Base-by-base conservation (phyloP, 805 yeast genomes). In the Candida maltosa region DNA sequence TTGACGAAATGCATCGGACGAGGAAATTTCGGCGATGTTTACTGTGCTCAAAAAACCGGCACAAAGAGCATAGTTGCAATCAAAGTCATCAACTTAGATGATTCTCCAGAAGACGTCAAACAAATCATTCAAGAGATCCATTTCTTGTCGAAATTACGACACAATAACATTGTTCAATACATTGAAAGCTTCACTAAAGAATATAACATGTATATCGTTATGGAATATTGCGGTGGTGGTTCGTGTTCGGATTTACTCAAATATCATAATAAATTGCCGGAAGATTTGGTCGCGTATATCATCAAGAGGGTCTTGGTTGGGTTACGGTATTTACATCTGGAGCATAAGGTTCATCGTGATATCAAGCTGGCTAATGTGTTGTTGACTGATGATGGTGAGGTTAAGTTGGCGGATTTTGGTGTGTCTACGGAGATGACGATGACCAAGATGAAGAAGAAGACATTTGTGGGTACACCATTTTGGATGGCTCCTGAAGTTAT, bases 401-500 rank as follows among this genome's bases (percentile, higher is more conserved):
- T 89, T 26, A 91, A 89, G 54, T 61, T 89, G 21, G 96, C 88
- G 0, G 97, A 91, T 61, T 89, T 89, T 65, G 97, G 97, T 1
- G 96, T 89, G 4, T 78, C 91, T 48, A 93, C 93, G 0, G 93
- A 87, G 56, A 68, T 89, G 18, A 73, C 81, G 15, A 60, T 68
- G 29, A 71, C 83, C 1, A 58, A 57, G 34, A 58, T 65, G 16
- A 69, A 69, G 41, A 74, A 81, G 44, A 76, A 75, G 37, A 86
- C 96, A 0, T 82, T 89, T 69, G 96, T 88, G 34, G 97, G 97
- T 1, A 88, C 97, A 0, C 96, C 97, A 10, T 87, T 78, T 58
- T 89, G 97, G 97, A 89, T 91, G 97, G 98, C 98, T 0, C 98
- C 98, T 0, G 98, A 93, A 56, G 84, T 91, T n/a, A 83, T 93